Evolutionary conservation across 2,329 filamentous ascomycete species (phyloP).

Genomic region (Cladosporium sp.): DNA sequence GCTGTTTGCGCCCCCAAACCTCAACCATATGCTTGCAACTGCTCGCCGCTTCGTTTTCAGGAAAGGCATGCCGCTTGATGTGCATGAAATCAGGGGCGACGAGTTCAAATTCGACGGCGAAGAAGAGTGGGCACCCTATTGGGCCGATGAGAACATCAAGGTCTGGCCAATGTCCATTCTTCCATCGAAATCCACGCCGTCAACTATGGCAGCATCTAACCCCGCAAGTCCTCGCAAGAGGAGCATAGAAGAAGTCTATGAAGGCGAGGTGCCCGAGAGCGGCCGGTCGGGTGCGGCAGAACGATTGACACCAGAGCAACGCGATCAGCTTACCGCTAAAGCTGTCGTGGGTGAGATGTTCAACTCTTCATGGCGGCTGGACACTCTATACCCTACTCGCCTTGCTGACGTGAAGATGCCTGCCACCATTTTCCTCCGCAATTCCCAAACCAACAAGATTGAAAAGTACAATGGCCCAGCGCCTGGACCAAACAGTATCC

Average conservation of each 20-base stretch:
- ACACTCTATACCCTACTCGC: conserved; percentile 62
- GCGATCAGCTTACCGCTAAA: conserved; percentile 42
- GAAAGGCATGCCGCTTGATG: conserved; percentile 68
- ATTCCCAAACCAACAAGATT: conserved; percentile 58
- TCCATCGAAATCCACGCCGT: conserved; percentile 19
- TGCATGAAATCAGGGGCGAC: conserved; percentile 59
- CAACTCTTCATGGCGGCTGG: conserved; percentile 67
- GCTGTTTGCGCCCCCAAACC: conserved; percentile 76
- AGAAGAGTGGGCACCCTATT: conserved; percentile 54
- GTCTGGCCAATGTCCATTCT: conserved; percentile 75
- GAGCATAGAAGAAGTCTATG: conserved; percentile 32
- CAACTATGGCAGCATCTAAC: neutral
- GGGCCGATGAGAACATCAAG: conserved; percentile 68
- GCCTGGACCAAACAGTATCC: conserved; percentile 45
- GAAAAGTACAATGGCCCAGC: conserved; percentile 64
- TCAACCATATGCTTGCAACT: conserved; percentile 76
- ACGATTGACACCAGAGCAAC: conserved; percentile 40
- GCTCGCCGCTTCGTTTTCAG: conserved; percentile 81
- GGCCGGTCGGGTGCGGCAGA: conserved; percentile 27
- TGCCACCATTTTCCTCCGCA: conserved; percentile 64
- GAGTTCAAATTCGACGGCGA: conserved; percentile 22
- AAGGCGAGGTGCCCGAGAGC: conserved; percentile 23
- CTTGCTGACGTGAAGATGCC: conserved; percentile 64
- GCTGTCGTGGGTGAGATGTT: conserved; percentile 72
- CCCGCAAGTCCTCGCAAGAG: conserved; percentile 29